Percentiles rank a stretch among this genome's conserved stretches.
Conservation (phyloP, 139 green algal species). For the Mychonastes homosphaera region DNA sequence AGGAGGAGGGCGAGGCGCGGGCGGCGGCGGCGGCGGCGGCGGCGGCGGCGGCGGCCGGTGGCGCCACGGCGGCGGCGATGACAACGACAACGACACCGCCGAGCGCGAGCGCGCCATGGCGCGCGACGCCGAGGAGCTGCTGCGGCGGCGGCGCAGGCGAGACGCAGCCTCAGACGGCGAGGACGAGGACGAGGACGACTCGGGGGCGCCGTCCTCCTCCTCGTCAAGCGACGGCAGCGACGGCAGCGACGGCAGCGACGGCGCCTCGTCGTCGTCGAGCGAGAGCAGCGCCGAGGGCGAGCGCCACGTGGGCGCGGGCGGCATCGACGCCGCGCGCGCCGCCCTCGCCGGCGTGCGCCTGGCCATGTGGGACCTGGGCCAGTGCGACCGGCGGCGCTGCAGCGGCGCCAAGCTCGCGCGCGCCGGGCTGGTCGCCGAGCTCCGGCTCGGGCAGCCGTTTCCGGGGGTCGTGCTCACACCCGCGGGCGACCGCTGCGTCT, state of each 20-base stretch:
- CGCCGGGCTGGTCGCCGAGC: constrained; percentile 55
- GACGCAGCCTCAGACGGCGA: too few relatives aligned
- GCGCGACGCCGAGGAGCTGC: too few relatives aligned
- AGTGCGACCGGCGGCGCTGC: constrained; percentile 82
- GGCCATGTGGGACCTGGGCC: constrained; percentile 85
- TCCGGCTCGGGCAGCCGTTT: constrained; percentile 65
- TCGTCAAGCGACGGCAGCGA: neutral
- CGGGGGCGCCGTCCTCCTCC: neutral
- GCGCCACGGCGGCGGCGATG: too few relatives aligned
- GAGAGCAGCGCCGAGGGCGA: neutral
- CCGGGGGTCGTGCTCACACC: constrained; percentile 78
- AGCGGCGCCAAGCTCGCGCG: constrained; percentile 57
- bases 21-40: too few relatives aligned
- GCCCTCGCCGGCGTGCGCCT: constrained; percentile 19
- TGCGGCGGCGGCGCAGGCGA: too few relatives aligned
- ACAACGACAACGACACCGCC: too few relatives aligned
- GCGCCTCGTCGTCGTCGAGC: neutral
- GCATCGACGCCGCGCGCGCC: neutral
- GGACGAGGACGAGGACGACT: neutral
- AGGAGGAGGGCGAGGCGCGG: too few relatives aligned
- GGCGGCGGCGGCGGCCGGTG: too few relatives aligned
- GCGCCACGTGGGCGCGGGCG: neutral
- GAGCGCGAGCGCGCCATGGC: too few relatives aligned
- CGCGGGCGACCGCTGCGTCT: constrained; percentile 50
- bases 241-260: neutral